A percentile compares a stretch with the other conserved stretches of the same genome.
phyloP scores from a whole-genome alignment of 352 stramenopile genomes.

The Phytophthora chlamydospora region DNA sequence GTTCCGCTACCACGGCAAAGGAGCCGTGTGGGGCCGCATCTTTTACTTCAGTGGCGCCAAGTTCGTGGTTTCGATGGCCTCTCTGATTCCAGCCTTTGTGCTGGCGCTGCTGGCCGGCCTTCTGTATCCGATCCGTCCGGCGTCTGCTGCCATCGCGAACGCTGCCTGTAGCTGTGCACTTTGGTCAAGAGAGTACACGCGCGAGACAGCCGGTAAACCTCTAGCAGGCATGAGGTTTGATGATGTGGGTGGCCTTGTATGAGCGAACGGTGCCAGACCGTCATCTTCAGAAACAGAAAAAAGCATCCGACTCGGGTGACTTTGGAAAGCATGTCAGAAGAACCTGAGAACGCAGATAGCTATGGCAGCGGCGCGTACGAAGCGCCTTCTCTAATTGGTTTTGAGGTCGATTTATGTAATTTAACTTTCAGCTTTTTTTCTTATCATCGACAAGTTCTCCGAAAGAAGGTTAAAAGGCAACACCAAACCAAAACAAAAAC shows the following conservation, averaged over 20 bases:
- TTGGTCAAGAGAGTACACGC: conserved; percentile 75
- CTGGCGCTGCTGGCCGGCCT: conserved; percentile 58
- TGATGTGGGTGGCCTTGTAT: conserved; percentile 47
- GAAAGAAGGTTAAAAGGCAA: conserved; percentile 4
- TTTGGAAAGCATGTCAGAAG: conserved; percentile 14
- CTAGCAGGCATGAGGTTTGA: conserved; percentile 36
- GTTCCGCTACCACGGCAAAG: conserved; percentile 65
- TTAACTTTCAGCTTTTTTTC: conserved; percentile 26
- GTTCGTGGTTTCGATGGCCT: conserved; percentile 64
- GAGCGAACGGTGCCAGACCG: conserved; percentile 16
- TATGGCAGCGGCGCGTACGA: conserved; percentile 7
- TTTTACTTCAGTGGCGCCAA: conserved; percentile 74
- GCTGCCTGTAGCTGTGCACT: conserved; percentile 57
- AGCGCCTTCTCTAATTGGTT: conserved; percentile 22
- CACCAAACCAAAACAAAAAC: conserved; percentile 28
- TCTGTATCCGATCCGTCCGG: conserved; percentile 60
- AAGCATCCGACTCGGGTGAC: conserved; percentile 10
- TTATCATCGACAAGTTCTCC: conserved; percentile 2
- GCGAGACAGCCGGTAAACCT: conserved; percentile 61
- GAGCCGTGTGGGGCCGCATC: conserved; percentile 69
- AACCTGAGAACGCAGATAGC: conserved; percentile 7
- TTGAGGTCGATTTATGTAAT: conserved; percentile 40
- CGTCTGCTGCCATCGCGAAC: conserved; percentile 45
- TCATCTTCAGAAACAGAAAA: conserved; percentile 22
- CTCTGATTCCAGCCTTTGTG: conserved; percentile 60